These are phyloP conservation scores for Mycosphaerella arachidis DNA, from an alignment of 2,329 filamentous ascomycete genomes.

Conservation along the genomic window DNA sequence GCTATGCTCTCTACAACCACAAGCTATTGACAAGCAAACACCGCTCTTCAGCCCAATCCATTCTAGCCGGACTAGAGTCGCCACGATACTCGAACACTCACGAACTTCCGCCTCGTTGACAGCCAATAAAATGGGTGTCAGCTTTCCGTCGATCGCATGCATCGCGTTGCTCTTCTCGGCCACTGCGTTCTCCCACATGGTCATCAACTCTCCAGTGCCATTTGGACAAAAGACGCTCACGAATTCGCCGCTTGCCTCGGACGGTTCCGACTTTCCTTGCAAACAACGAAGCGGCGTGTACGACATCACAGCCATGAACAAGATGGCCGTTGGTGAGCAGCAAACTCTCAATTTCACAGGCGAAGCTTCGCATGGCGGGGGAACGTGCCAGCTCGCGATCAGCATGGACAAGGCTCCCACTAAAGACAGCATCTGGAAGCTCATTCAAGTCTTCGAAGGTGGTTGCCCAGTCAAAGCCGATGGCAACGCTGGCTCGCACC, in stretches of 20 bases:
- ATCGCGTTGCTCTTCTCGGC: constrained; percentile 36
- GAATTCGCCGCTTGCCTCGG: constrained; percentile 59
- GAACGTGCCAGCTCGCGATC: constrained; percentile 81
- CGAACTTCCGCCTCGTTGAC: constrained; percentile 4
- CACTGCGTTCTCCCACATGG: constrained; percentile 66
- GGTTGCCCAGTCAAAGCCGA: constrained; percentile 73
- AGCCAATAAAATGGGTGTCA: constrained; percentile 12
- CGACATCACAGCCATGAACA: constrained; percentile 52
- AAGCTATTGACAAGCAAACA: not conserved
- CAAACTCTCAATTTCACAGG: constrained; percentile 65
- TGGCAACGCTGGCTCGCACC: constrained; percentile 41
- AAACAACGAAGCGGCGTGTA: constrained; percentile 52
- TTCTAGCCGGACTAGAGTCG: constrained; percentile 22
- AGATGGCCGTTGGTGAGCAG: constrained; percentile 58
- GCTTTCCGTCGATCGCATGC: constrained; percentile 5
- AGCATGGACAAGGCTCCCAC: constrained; percentile 70
- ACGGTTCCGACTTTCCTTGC: constrained; percentile 68
- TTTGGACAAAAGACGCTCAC: constrained; percentile 51
- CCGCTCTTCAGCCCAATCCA: constrained; percentile 11
- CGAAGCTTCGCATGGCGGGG: constrained; percentile 76
- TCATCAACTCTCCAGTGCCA: constrained; percentile 64
- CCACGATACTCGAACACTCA: constrained; percentile 3
- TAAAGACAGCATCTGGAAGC: constrained; percentile 68
- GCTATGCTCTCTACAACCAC: constrained; percentile 2
- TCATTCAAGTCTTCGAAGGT: constrained; percentile 82